Conservation (phyloP, 225 moss, liverwort and hornwort genomes). For the Ulota crispa region DNA sequence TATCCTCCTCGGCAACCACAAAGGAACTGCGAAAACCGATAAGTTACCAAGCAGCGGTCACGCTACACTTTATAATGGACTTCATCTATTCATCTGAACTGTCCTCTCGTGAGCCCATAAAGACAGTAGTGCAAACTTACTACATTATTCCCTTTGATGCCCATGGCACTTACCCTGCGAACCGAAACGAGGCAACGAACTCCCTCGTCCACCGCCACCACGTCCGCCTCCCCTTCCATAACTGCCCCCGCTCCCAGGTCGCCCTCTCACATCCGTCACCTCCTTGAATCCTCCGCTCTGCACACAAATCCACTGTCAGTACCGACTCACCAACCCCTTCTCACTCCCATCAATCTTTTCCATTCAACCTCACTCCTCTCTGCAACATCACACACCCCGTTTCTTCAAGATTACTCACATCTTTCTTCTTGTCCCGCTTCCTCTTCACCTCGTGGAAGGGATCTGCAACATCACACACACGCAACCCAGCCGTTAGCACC, state of each 20-base stretch:
- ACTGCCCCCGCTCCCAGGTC: constrained; percentile 61
- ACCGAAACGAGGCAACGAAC: constrained; percentile 54
- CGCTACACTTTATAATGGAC: background rate
- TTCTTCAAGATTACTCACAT: constrained; percentile 40
- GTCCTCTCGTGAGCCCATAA: background rate
- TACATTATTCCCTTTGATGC: no score
- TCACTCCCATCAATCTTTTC: background rate
- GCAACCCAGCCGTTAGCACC: constrained; percentile 26
- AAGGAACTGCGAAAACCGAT: background rate
- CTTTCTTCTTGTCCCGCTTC: constrained; percentile 87
- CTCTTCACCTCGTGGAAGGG: constrained; percentile 94
- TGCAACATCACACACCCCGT: background rate
- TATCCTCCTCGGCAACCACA: background rate
- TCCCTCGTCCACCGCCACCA: constrained; percentile 84
- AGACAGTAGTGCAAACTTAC: background rate
- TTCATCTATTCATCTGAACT: background rate
- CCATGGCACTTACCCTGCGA: constrained; percentile 43
- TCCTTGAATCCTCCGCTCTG: constrained; percentile 66
- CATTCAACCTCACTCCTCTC: background rate
- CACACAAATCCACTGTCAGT: background rate
- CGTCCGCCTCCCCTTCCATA: constrained; percentile 68
- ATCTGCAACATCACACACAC: constrained; percentile 49
- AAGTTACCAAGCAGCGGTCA: background rate
- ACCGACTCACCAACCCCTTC: background rate
- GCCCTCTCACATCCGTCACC: constrained; percentile 53